phyloP scores from a whole-genome alignment of 208 protist species.

The Wallacemonas sp. region DNA sequence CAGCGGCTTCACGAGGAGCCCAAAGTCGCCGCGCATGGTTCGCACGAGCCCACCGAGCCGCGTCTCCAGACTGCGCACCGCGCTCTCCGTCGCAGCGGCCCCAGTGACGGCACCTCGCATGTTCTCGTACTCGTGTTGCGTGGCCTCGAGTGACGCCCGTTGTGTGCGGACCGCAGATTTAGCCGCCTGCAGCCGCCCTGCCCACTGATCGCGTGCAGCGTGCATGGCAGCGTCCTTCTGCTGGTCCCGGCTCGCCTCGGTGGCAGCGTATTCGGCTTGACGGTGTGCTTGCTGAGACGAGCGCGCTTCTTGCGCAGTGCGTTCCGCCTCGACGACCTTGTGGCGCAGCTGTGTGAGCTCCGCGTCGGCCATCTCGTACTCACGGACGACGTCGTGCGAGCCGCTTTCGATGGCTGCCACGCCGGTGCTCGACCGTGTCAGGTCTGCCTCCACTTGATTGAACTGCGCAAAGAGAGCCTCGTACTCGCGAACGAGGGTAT shows the following conservation, averaged over 20 bases:
- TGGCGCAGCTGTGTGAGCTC: constrained; percentile 22
- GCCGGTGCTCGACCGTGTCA: background rate
- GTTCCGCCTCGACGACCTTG: constrained; percentile 9
- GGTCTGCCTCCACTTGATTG: constrained; percentile 2
- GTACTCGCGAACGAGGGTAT: constrained; percentile 1
- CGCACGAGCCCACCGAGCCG: constrained; percentile 29
- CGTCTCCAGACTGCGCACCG: constrained; percentile 26
- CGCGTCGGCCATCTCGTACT: constrained; percentile 25
- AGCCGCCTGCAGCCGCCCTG: background rate
- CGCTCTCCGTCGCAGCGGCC: constrained; percentile 16
- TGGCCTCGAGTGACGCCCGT: constrained; percentile 7
- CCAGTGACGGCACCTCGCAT: constrained; percentile 24
- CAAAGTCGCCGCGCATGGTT: constrained; percentile 32
- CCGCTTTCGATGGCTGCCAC: constrained; percentile 29
- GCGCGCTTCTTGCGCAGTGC: background rate
- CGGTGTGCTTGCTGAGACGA: background rate
- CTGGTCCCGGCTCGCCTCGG: background rate
- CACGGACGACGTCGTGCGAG: constrained; percentile 32
- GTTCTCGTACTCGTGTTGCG: constrained; percentile 20
- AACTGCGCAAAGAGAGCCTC: constrained; percentile 9
- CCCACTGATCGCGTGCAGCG: background rate
- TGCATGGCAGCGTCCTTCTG: background rate
- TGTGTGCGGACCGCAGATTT: background rate
- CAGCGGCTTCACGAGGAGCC: constrained; percentile 36
- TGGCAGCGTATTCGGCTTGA: background rate